Base-by-base conservation (phyloP, 441 rosid genomes). In the Isatis lusitanica region DNA sequence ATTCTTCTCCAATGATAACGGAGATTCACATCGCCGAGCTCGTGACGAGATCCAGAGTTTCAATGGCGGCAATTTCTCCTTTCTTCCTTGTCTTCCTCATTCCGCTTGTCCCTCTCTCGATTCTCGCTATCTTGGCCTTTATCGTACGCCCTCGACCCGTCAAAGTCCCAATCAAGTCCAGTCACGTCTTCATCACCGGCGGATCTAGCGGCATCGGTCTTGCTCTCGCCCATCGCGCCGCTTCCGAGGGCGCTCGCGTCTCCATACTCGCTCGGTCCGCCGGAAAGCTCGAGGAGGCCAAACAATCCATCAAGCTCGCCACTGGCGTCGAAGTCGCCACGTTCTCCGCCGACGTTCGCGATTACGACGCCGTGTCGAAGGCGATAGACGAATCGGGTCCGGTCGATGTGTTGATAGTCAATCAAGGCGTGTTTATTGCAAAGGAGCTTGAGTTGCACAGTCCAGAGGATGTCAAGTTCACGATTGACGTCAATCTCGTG, bases 201-300 rank as follows among this genome's bases (percentile, higher is more conserved):
- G 97, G 97, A 70, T 92, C 97, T 28, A 92, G 97, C 75, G 99
- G 97, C 51, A 94, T 94, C 57, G 95, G 98, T 4, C 81, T 90
- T 6, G 92, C 97, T 4, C 71, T 91, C 10, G 97, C 96, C 7
- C 87, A 80, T 16, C 82, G 53, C 12, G 92, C 87, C n/a, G 97
- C 94, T 4, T 43, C 73, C 3, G 87, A 87, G 1, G 96, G 94
- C 0, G 94, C 96, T 47, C 85, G 79, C 17, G 93, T 91, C 64
- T 93, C 97, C 10, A 83, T 93, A 81, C 84, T 93, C 10, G 91
- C 97, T 1, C 83, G 96, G 1, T 89, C 97, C 26, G 12, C 70
- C 0, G 43, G 16, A 11, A 91, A 86, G 75, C 96, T 91, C 65
- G 88, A 88, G 16, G 90, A 90, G 58, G 96, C 98, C 0, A 88